Percentiles rank a stretch among this genome's conserved stretches.
phyloP scores from a whole-genome alignment of 2,329 filamentous ascomycete genomes.

The Botryotinia narcissicola region DNA sequence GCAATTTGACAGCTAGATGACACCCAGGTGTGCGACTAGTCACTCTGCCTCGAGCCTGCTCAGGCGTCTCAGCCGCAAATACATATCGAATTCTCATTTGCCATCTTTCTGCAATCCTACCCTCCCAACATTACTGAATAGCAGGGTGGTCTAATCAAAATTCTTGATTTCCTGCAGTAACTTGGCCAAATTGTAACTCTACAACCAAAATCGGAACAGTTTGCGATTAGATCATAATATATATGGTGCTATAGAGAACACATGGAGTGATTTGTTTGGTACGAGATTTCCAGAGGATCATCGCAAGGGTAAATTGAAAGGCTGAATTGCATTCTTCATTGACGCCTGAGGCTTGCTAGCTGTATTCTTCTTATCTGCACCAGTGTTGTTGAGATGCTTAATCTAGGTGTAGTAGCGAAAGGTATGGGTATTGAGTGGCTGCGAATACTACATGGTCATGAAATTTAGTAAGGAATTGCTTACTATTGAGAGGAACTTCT shows the following conservation, averaged over 20 bases:
- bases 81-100: not conserved
- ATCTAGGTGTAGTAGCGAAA: not conserved
- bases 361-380: not conserved
- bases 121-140: not conserved
- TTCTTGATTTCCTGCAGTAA: no score
- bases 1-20: not conserved
- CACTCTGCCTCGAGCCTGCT: no score
- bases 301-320: not conserved
- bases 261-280: not conserved
- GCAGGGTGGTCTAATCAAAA: not conserved
- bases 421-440: not conserved
- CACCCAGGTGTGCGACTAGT: not conserved
- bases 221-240: not conserved
- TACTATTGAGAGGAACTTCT: not conserved
- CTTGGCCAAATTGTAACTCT: not conserved
- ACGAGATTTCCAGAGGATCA: not conserved
- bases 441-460: not conserved
- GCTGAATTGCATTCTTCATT: not conserved
- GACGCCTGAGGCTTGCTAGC: not conserved
- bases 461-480: not conserved
- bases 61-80: not conserved
- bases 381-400: not conserved
- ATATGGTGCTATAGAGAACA: not conserved
- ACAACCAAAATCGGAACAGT: not conserved
- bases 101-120: not conserved